Evolutionary conservation across 371 early-diverging fungal genomes (phyloP), one percentile per base, ranked within the genome.

Genomic region (Mortierella sp.): DNA sequence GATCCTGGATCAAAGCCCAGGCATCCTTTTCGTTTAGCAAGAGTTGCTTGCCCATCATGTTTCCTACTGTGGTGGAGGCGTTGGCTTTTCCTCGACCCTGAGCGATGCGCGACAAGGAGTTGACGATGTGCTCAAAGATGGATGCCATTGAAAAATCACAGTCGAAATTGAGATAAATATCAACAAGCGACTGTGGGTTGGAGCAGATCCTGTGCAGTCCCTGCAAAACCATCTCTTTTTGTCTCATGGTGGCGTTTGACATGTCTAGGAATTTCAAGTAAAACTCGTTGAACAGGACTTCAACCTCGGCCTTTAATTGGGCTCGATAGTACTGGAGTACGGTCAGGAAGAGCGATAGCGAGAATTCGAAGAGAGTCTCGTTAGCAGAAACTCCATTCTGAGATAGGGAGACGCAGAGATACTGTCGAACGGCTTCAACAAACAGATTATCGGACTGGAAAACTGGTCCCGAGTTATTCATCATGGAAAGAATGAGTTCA

Each of bases 151-250:
- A 89, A 70, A 89, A 85, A 65, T 93, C 95, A 80, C 99, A 99
- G 83, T 99, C 99, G 79, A 97, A 98, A 84, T 98, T 98, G 43
- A 99, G 86, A 66, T 97, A 99, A 34, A 99, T 88, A 75, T 99
- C 99, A 4, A 99, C 97, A 10, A 98, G 84, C 0, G 95, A 88
- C 45, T 92, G 89, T n/a, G 97, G 96, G 72, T 95, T 93, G 32
- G 88, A 83, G 66, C 96, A 88, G 35, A 93, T 85, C 40, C 86
- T 82, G 28, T 75, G 82, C 28, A 91, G 72, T 15, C 86, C 84
- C 66, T 84, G 86, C 32, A 91, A 67, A n/a, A 86, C 82, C 68
- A 84, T 76, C 37, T 83, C 74, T 63, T 86, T 85, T 64, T 86
- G 86, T 37, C 83, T 51, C 61, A 69, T 23, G 19, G 86, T 83